Evolutionary conservation across 2,329 filamentous ascomycete species (phyloP), one percentile per base, ranked within the genome.

Genomic region (Xylaria sp.): DNA sequence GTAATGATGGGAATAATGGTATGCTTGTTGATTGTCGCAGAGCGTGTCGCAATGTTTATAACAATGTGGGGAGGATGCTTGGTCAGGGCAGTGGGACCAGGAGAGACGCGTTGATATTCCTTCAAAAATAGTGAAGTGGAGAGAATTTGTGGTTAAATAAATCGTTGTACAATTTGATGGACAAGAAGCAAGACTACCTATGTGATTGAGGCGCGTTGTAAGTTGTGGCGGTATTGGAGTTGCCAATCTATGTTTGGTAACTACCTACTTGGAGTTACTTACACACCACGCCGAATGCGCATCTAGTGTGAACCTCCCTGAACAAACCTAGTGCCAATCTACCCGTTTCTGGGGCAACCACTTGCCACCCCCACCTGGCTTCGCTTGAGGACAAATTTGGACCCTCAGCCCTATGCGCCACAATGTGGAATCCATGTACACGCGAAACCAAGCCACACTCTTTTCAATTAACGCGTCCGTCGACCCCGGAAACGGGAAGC

Each of bases 381-480:
- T 25, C 20, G 46, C 20, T 28, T 30, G n/a, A 20, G 12, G 25
- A 8, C 4, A 6, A 20, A 32, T 45, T 52, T 32, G 12, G 3
- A 5, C 28, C 7, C 4, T 53, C 20, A 59, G 46, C 50, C 59
- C 20, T 43, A 36, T 34, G 18, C 50, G 46, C 59, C 59, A 55
- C 63, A 66, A n/a, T 15, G 20, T 41, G 3, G 15, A 3, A n/a
- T 25, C 20, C 30, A 32, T 34, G 6, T n/a, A 13, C 39, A 67
- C 68, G 65, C 70, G 63, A 70, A 68, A 67, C 18, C 45, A 55
- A 69, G 68, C 70, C 70, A 73, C 63, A 65, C 30, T 2, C 52
- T 12, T 50, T 60, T 74, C 71, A 76, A 74, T 76, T 76, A 73
- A 76, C 75, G 74, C 75, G 75, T 66, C 70, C 34, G 69, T 68